Conservation (phyloP, 1,139 yeast genomes). For the Nematodospora anomalae region DNA sequence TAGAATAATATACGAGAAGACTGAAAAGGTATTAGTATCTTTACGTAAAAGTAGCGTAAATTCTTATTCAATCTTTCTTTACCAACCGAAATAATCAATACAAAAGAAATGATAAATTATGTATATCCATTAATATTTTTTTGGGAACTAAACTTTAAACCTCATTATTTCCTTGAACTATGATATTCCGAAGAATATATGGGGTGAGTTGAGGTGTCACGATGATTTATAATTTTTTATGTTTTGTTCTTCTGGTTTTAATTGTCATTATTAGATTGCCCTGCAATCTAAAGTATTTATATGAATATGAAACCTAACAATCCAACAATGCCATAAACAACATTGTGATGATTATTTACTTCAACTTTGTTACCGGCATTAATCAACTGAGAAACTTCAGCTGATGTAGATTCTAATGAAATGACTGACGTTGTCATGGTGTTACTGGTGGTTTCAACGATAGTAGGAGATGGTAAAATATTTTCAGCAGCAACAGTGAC, state of each 20-base stretch:
- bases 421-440: conserved; percentile 5
- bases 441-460: conserved; percentile 2
- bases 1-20: too few relatives aligned
- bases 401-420: conserved; percentile 13
- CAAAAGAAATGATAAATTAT: background rate
- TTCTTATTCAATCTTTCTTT: background rate
- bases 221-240: too few relatives aligned
- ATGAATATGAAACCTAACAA: conserved; percentile 13
- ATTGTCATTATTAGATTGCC: conserved; percentile 20
- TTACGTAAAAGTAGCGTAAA: background rate
- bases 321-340: conserved; percentile 10
- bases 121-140: background rate
- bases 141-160: background rate
- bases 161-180: background rate
- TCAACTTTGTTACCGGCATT: conserved; percentile 10
- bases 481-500: conserved; percentile 11
- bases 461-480: conserved; percentile 10
- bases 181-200: conserved; percentile 1
- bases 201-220: background rate
- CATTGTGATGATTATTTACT: conserved; percentile 2
- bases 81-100: background rate
- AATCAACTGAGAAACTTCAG: conserved; percentile 14
- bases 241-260: background rate
- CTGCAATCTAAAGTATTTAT: conserved; percentile 19
- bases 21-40: background rate